Evolutionary conservation across 768 basidiomycete genomes (phyloP).

Genomic region (Mycena belliarum): DNA sequence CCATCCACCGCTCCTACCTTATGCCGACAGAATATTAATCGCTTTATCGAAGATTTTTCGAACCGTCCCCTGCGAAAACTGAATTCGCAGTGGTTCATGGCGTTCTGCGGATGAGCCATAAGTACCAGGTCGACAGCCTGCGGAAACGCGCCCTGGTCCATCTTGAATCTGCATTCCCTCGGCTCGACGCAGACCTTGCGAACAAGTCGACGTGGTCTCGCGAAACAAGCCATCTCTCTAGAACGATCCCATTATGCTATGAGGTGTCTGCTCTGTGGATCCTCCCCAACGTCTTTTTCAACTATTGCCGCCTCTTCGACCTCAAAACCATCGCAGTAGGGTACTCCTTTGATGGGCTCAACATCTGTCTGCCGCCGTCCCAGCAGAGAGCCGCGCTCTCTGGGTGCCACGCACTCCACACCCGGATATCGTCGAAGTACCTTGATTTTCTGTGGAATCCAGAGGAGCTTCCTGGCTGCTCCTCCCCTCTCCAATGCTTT

Average conservation of each 20-base stretch:
- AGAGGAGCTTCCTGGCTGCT: neutral
- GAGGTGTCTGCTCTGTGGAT: neutral
- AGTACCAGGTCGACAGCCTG: neutral
- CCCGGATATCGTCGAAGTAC: neutral
- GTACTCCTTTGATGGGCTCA: neutral
- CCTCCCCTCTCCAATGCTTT: neutral
- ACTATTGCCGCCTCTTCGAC: neutral
- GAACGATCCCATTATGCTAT: neutral
- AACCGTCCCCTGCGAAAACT: neutral
- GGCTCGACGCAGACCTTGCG: too few relatives aligned
- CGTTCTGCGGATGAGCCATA: neutral
- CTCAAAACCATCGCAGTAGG: neutral
- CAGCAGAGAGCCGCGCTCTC: neutral
- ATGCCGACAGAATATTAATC: neutral
- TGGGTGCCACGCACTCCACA: neutral
- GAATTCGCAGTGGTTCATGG: neutral
- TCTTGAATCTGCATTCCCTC: neutral
- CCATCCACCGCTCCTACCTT: neutral
- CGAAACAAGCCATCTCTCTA: too few relatives aligned
- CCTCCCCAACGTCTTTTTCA: neutral
- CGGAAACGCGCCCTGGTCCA: neutral
- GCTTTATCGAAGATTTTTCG: neutral
- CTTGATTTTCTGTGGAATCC: neutral
- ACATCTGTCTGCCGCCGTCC: neutral
- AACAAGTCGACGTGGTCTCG: too few relatives aligned